phyloP scores from a whole-genome alignment of 2,329 filamentous ascomycete genomes.

The Hymenoscyphus repandus region DNA sequence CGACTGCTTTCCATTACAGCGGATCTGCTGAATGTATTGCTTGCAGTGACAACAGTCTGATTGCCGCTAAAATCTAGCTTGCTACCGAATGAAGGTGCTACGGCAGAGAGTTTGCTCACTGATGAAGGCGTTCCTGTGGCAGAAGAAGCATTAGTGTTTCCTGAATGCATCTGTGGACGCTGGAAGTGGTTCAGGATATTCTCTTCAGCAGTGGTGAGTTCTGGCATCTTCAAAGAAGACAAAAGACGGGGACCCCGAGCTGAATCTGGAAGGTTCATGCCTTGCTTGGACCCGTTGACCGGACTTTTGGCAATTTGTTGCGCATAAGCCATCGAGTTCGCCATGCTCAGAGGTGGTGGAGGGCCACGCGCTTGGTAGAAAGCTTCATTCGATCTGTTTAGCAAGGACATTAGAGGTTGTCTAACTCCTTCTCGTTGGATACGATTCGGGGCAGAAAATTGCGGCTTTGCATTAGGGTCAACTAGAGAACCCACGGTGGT shows the following conservation, averaged over 20 bases:
- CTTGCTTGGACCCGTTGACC: background rate
- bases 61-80: background rate
- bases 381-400: slow-evolving; percentile 16
- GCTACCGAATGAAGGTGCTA: slow-evolving; percentile 4
- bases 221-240: slow-evolving; percentile 1
- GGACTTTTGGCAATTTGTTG: slow-evolving; percentile 23
- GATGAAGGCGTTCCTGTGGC: background rate
- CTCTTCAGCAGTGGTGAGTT: slow-evolving; percentile 10
- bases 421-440: slow-evolving; percentile 32
- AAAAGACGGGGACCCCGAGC: slow-evolving; percentile 3
- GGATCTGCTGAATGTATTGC: background rate
- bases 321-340: slow-evolving; percentile 29
- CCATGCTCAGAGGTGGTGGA: slow-evolving; percentile 23
- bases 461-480: slow-evolving; percentile 26
- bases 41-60: background rate
- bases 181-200: slow-evolving; percentile 2
- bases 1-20: no score
- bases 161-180: background rate
- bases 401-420: slow-evolving; percentile 23
- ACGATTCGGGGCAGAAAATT: slow-evolving; percentile 30
- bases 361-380: slow-evolving; percentile 17
- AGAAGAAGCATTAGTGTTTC: background rate
- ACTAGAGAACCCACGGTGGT: slow-evolving; percentile 33
- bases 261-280: background rate
- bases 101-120: slow-evolving; percentile 1